Conservation (phyloP, 805 yeast genomes). For the Saturnispora serradocipensis region DNA sequence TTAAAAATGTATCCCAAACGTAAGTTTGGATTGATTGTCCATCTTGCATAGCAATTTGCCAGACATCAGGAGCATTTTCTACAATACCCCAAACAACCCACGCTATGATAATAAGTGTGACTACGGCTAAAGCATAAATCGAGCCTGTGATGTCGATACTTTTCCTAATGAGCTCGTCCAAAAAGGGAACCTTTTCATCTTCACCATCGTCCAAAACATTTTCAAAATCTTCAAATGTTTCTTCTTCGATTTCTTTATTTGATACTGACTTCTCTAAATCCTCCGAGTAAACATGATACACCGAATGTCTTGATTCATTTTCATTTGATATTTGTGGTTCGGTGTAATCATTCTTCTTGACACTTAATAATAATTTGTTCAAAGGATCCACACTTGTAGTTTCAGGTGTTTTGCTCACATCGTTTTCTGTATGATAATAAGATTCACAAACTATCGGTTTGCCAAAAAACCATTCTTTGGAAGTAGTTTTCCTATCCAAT, state of each 20-base stretch:
- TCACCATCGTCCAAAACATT: not conserved
- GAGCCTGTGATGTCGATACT: not conserved
- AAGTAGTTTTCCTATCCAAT: not conserved
- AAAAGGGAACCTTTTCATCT: not conserved
- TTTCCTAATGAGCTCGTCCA: not conserved
- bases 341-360: too few species aligned
- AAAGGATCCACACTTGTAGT: not conserved
- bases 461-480: not conserved
- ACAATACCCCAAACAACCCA: conserved; percentile 10
- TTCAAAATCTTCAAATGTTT: not conserved
- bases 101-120: not conserved
- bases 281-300: not conserved
- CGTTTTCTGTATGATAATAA: not conserved
- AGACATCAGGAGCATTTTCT: conserved; percentile 24
- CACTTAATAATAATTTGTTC: not conserved
- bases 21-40: conserved; percentile 34
- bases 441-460: not conserved
- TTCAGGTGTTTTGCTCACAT: not conserved
- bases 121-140: not conserved
- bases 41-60: conserved; percentile 36
- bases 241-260: not conserved
- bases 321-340: not conserved
- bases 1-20: conserved; percentile 32
- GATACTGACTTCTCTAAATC: not conserved
- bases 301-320: not conserved